These are phyloP conservation scores for Trichophyton verrucosum DNA, from an alignment of 2,329 filamentous ascomycete genomes.

Conservation along the genomic window DNA sequence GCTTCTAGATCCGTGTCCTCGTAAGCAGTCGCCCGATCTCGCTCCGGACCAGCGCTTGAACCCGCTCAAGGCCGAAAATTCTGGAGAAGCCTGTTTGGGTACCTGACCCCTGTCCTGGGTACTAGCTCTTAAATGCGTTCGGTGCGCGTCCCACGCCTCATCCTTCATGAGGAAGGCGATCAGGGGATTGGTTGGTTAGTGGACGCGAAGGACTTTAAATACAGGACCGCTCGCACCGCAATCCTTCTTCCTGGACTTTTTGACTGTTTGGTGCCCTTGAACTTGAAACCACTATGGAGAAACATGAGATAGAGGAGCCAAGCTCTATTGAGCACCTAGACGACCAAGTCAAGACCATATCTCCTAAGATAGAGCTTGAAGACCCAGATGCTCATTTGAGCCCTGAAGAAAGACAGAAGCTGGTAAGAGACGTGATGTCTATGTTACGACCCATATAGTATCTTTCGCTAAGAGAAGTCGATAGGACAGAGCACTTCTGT, in stretches of 20 bases:
- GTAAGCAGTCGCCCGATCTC: background rate
- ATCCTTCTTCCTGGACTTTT: background rate
- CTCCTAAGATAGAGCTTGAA: background rate
- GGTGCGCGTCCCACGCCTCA: background rate
- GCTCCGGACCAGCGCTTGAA: background rate
- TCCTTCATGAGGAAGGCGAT: background rate
- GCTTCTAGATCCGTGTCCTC: background rate
- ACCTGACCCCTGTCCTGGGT: background rate
- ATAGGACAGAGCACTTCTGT: constrained; percentile 34
- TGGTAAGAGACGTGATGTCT: constrained; percentile 33
- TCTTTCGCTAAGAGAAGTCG: background rate
- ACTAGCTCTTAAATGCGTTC: background rate
- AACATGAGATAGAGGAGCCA: background rate
- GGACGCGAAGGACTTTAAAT: background rate
- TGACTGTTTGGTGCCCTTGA: background rate
- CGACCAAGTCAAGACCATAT: background rate
- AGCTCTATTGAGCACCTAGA: background rate
- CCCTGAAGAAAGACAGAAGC: constrained; percentile 48
- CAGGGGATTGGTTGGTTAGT: background rate
- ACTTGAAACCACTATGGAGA: background rate
- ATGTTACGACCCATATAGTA: background rate
- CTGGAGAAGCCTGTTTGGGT: background rate
- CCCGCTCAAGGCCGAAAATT: background rate
- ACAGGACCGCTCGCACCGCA: background rate
- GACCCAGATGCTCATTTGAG: constrained; percentile 4